A percentile compares a stretch with the other conserved stretches of the same genome.
Evolutionary conservation across 2,329 filamentous ascomycete genomes (phyloP).

Genomic region (Botrytis deweyae): DNA sequence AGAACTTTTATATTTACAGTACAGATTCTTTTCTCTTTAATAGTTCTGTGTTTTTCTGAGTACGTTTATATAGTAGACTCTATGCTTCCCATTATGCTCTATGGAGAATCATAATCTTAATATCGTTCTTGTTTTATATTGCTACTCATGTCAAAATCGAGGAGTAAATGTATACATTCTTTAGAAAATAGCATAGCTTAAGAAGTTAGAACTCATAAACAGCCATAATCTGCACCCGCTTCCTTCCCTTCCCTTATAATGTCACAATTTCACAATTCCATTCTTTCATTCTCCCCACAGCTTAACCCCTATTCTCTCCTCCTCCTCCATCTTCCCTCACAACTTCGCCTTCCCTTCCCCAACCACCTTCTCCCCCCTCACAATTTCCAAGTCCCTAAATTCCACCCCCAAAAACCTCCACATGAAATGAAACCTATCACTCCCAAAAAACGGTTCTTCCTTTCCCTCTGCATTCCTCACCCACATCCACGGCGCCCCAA

Average conservation of each 20-base stretch:
- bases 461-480: slow-evolving; percentile 58
- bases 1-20: no score
- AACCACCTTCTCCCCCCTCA: slow-evolving; percentile 31
- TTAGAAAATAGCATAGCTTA: background rate
- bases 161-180: background rate
- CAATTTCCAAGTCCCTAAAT: slow-evolving; percentile 53
- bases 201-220: background rate
- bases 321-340: background rate
- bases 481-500: slow-evolving; percentile 76
- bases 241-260: background rate
- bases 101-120: background rate
- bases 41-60: background rate
- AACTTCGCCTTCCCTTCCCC: slow-evolving; percentile 22
- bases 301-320: no score
- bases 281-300: background rate
- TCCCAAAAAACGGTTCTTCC: slow-evolving; percentile 73
- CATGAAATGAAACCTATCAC: slow-evolving; percentile 69
- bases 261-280: background rate
- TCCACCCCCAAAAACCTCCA: slow-evolving; percentile 65
- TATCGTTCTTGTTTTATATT: background rate
- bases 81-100: background rate
- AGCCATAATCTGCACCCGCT: background rate
- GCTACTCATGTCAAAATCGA: background rate
- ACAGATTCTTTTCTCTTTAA: no score
- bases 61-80: fast-evolving